These are phyloP conservation scores for Clonostachys rosea DNA, from an alignment of 2,329 filamentous ascomycete species.

Conservation along the genomic window DNA sequence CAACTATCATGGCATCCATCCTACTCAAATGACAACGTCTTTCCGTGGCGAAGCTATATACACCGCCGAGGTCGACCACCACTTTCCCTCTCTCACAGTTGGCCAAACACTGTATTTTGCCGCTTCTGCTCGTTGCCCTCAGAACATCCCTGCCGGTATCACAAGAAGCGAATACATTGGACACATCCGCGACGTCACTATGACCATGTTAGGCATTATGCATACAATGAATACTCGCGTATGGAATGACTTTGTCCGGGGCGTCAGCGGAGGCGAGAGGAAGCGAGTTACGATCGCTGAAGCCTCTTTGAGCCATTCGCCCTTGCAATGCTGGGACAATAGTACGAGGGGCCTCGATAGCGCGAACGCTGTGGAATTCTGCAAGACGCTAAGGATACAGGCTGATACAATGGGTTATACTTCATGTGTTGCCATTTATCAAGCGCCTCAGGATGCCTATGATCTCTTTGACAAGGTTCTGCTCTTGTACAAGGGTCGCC, in stretches of 20 bases:
- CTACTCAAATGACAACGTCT: conserved; percentile 51
- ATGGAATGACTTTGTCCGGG: conserved; percentile 48
- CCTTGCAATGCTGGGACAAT: conserved; percentile 31
- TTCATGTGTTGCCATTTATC: conserved; percentile 44
- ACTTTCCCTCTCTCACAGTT: conserved; percentile 54
- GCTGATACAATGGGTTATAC: conserved; percentile 40
- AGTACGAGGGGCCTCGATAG: conserved; percentile 45
- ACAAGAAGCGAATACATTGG: conserved; percentile 31
- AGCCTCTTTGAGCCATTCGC: conserved; percentile 13
- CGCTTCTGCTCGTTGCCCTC: conserved; percentile 47
- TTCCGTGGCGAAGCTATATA: conserved; percentile 59
- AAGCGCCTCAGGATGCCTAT: conserved; percentile 52
- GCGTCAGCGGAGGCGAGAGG: conserved; percentile 46
- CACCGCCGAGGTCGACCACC: conserved; percentile 59
- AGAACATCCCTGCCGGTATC: conserved; percentile 39
- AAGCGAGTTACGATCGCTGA: conserved; percentile 25
- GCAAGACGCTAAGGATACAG: conserved; percentile 42
- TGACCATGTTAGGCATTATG: conserved; percentile 49
- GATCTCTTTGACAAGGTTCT: conserved; percentile 56
- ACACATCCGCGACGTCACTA: conserved; percentile 47
- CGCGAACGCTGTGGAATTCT: conserved; percentile 49
- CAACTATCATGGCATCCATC: conserved; percentile 58
- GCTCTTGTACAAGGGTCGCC: conserved; percentile 66
- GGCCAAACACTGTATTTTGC: conserved; percentile 58
- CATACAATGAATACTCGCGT: conserved; percentile 48